phyloP scores from a whole-genome alignment of 1,139 yeast species.

The Kluyveromyces marxianus region DNA sequence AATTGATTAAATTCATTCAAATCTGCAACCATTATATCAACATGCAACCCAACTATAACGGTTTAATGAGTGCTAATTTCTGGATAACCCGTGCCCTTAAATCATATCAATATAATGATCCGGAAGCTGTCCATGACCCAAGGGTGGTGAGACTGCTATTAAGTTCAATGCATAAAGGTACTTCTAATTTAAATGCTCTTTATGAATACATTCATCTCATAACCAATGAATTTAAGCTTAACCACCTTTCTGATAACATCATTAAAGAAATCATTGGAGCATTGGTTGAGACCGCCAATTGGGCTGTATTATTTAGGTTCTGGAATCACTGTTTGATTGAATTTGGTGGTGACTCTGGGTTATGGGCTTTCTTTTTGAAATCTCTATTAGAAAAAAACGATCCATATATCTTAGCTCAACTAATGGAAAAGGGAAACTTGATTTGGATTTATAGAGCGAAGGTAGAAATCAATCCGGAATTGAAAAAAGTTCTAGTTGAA shows the following conservation, averaged over 20 bases:
- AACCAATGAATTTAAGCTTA: constrained; percentile 6
- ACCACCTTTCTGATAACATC: constrained; percentile 10
- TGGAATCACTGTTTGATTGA: constrained; percentile 15
- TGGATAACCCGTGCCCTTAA: constrained; percentile 13
- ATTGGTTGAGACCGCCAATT: constrained; percentile 15
- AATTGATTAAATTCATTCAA: constrained; percentile 17
- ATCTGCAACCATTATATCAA: constrained; percentile 7
- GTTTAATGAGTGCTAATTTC: constrained; percentile 14
- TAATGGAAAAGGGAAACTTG: constrained; percentile 20
- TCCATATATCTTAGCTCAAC: neutral
- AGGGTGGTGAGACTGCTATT: constrained; percentile 16
- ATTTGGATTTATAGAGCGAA: constrained; percentile 22
- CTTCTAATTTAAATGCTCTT: constrained; percentile 13
- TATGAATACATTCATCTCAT: constrained; percentile 17
- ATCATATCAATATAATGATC: constrained; percentile 12
- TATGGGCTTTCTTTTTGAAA: constrained; percentile 4
- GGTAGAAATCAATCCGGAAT: constrained; percentile 14
- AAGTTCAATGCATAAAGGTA: constrained; percentile 13
- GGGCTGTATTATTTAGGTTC: constrained; percentile 17
- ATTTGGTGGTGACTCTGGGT: neutral
- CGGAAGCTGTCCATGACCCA: constrained; percentile 14
- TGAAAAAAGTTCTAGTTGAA: constrained; percentile 7
- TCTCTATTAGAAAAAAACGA: constrained; percentile 1
- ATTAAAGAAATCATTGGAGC: constrained; percentile 13
- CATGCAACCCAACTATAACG: neutral